Evolutionary conservation across 345 rosid species (phyloP), one percentile per base, ranked within the genome.

Genomic region (Ailanthus altissimus): DNA sequence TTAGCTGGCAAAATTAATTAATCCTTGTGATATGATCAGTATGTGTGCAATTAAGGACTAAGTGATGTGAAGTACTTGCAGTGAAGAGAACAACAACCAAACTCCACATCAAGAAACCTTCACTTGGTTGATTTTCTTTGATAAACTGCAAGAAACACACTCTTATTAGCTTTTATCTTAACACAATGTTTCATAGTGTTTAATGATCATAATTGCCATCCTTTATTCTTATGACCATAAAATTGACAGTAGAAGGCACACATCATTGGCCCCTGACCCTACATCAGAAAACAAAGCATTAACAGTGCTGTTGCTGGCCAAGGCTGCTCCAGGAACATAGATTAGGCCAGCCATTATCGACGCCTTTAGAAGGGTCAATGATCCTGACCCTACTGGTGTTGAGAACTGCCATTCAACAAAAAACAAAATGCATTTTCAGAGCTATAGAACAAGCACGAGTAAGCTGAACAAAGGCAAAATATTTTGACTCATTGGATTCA

Each of bases 31-130:
- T 32, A 18, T 50, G 15, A 6, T 46, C 46, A 13, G 12, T 15
- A n/a, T n/a, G 49, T 3, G 21, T 54, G 51, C 15, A 74, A 49
- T 61, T 28, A 25, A 60, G 57, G 32, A 49, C 69, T 61, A 47
- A 69, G 76, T 42, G 51, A 14, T 54, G 40, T 26, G 18, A 74
- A 58, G 56, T 78, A 80, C 84, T 73, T 63, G 82, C 75, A 43
- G 73, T 80, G 62, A 80, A 43, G 50, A 82, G 75, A 76, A 70
- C 85, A 73, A 82, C 82, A 12, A 78, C 81, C 79, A 82, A 51
- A 57, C 82, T 80, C 83, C 85, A 80, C 82, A 85, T 82, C 60
- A 82, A 71, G 73, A 82, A 85, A 47, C 81, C 83, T 81, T 80
- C 88, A 61, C 53, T 77, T 45, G 85, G 85, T 75, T 82, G 84